phyloP scores from a whole-genome alignment of 2,329 filamentous ascomycete species.

The Fusarium sulawesiense region DNA sequence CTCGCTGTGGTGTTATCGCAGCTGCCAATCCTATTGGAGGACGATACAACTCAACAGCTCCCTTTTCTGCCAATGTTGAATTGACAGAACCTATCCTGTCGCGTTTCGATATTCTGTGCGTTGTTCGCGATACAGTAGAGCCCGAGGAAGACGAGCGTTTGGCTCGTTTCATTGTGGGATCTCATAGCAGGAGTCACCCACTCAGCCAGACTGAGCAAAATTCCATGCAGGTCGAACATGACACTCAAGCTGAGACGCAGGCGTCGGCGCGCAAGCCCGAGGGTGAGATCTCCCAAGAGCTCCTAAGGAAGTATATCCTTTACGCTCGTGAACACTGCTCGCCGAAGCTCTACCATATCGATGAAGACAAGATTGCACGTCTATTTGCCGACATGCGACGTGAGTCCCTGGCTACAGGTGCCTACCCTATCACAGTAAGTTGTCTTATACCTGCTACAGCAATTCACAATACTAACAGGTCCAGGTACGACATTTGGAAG shows the following conservation, averaged over 20 bases:
- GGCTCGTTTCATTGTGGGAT: constrained; percentile 93
- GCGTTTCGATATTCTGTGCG: constrained; percentile 96
- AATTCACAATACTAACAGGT: constrained; percentile 21
- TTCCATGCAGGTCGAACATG: constrained; percentile 73
- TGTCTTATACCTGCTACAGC: background rate
- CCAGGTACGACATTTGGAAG: constrained; percentile 95
- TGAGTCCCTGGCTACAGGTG: constrained; percentile 91
- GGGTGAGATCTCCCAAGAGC: constrained; percentile 87
- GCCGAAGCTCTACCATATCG: constrained; percentile 96
- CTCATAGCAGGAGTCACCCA: constrained; percentile 90
- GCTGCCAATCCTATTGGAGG: constrained; percentile 97
- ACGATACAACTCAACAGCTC: constrained; percentile 95
- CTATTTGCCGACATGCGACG: constrained; percentile 96
- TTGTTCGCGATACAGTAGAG: constrained; percentile 95
- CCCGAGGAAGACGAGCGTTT: constrained; percentile 92
- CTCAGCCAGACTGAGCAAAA: constrained; percentile 62
- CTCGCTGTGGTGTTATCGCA: constrained; percentile 94
- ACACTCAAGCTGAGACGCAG: constrained; percentile 58
- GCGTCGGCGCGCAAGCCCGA: constrained; percentile 49
- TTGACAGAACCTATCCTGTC: constrained; percentile 97
- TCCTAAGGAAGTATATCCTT: constrained; percentile 95
- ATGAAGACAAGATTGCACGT: constrained; percentile 94
- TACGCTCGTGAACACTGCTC: constrained; percentile 90
- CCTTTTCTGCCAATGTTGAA: constrained; percentile 96
- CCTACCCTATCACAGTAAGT: constrained; percentile 96